Evolutionary conservation across 148 eudicot species (phyloP).

Genomic region (Chenopodium quinoa): DNA sequence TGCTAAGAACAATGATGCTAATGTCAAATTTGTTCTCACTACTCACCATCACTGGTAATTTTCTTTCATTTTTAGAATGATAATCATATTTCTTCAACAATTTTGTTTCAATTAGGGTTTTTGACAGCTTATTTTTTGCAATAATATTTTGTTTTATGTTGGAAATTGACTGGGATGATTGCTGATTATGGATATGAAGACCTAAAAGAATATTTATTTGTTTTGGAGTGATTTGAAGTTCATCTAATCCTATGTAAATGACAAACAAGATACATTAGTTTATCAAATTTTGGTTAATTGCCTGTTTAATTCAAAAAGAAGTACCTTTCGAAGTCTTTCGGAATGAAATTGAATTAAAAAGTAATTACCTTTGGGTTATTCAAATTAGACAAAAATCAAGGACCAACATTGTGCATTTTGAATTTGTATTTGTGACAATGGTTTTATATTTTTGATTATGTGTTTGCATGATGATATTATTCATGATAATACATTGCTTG

Average conservation of each 20-base stretch:
- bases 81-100: background rate
- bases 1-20: conserved; percentile 52
- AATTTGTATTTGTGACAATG: background rate
- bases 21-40: conserved; percentile 70
- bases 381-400: background rate
- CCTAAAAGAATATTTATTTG: background rate
- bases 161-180: background rate
- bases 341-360: background rate
- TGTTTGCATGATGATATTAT: too few relatives aligned
- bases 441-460: background rate
- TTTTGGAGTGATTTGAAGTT: background rate
- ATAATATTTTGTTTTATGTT: too few relatives aligned
- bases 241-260: background rate
- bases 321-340: too few relatives aligned
- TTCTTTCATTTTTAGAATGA: background rate
- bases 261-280: background rate
- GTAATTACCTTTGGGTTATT: background rate
- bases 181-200: background rate
- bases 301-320: background rate
- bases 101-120: background rate
- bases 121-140: background rate
- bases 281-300: background rate
- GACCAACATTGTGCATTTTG: background rate
- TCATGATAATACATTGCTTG: too few relatives aligned
- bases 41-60: conserved; percentile 91